Evolutionary conservation across 371 early-diverging fungal species (phyloP).

Genomic region (Mucor saturninus): DNA sequence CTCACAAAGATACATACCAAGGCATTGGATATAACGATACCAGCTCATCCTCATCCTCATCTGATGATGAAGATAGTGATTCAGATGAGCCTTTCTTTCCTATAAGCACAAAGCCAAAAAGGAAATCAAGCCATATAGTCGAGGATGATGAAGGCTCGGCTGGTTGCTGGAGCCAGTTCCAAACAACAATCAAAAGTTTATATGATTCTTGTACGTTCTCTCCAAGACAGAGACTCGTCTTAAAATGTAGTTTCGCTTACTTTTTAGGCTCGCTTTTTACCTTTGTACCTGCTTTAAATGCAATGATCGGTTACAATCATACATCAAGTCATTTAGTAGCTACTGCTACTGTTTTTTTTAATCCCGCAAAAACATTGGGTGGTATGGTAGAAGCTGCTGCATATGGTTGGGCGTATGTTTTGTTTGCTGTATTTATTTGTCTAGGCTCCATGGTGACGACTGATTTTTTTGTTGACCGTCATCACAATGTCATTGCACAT

Average conservation of each 20-base stretch:
- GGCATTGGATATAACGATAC: conserved; percentile 1
- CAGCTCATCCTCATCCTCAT: conserved; percentile 17
- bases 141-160: conserved; percentile 1
- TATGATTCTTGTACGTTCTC: conserved; percentile 18
- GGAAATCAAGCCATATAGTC: neutral
- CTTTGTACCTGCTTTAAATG: conserved; percentile 60
- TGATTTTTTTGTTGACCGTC: conserved; percentile 59
- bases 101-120: neutral
- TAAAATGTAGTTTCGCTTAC: conserved; percentile 71
- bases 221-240: conserved; percentile 47
- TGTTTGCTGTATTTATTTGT: conserved; percentile 57
- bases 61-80: conserved; percentile 31
- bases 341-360: conserved; percentile 69
- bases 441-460: conserved; percentile 62
- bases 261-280: conserved; percentile 65
- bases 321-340: conserved; percentile 67
- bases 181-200: neutral
- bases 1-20: conserved; percentile 24
- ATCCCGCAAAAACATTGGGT: conserved; percentile 70
- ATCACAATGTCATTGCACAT: conserved; percentile 47
- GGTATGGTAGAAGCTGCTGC: conserved; percentile 71
- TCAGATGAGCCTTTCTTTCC: conserved; percentile 45
- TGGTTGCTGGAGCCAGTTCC: conserved; percentile 4
- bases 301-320: conserved; percentile 43
- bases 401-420: conserved; percentile 60